Percentiles rank a stretch among this genome's conserved stretches.
Evolutionary conservation across 345 rosid genomes (phyloP).

Genomic region (Triadica sebifera): DNA sequence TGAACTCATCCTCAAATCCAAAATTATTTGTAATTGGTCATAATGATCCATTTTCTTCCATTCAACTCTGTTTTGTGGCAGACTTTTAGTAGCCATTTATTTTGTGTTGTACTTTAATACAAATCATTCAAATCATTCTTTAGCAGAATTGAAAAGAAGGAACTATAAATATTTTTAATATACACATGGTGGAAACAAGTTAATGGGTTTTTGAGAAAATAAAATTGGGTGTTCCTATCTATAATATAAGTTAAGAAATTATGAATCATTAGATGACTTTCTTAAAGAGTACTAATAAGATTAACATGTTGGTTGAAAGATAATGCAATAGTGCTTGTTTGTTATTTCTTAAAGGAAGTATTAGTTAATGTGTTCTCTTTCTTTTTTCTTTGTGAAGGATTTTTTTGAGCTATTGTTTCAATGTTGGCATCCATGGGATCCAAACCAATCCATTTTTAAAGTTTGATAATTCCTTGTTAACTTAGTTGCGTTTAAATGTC

Average conservation of each 20-base stretch:
- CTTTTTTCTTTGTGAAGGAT: background rate
- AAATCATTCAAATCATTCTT: background rate
- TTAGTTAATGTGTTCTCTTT: background rate
- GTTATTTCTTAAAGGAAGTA: background rate
- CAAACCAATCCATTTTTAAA: background rate
- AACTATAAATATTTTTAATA: background rate
- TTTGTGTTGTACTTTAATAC: background rate
- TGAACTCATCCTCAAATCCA: no score
- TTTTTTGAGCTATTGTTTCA: background rate
- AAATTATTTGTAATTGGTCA: no score
- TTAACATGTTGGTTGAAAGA: background rate
- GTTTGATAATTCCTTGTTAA: background rate
- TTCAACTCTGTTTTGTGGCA: background rate
- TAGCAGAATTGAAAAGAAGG: background rate
- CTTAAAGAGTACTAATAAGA: background rate
- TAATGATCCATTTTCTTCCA: background rate
- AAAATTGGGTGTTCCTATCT: no score
- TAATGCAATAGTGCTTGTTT: background rate
- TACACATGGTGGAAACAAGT: background rate
- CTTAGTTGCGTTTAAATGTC: background rate
- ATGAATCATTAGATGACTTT: background rate
- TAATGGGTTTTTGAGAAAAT: background rate
- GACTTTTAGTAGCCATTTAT: background rate
- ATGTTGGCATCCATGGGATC: background rate
- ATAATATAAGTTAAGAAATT: background rate